These are phyloP conservation scores for Calonectria honghensis DNA, from an alignment of 2,329 filamentous ascomycete species.

Conservation along the genomic window DNA sequence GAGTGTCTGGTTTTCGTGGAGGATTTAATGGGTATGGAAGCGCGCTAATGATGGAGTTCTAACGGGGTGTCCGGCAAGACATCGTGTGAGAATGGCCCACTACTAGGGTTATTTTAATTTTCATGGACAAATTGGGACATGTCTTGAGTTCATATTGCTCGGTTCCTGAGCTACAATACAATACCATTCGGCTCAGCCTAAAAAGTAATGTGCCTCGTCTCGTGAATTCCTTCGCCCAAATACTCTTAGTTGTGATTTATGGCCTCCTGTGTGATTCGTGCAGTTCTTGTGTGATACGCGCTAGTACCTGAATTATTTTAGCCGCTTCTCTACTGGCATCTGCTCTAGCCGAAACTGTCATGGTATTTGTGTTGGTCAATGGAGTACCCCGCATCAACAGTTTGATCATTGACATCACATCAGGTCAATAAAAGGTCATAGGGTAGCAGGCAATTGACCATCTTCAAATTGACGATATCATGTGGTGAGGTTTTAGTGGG, in stretches of 20 bases:
- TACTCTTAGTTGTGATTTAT: background rate
- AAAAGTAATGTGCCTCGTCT: background rate
- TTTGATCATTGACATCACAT: too few species aligned
- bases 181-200: slow-evolving; percentile 49
- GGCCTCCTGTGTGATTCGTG: too few species aligned
- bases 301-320: slow-evolving; percentile 19
- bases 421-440: background rate
- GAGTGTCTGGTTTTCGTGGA: slow-evolving; percentile 35
- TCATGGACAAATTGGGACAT: slow-evolving; percentile 55
- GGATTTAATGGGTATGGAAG: slow-evolving; percentile 51
- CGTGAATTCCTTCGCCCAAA: background rate
- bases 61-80: slow-evolving; percentile 45
- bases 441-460: background rate
- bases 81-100: slow-evolving; percentile 47
- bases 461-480: background rate
- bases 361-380: background rate
- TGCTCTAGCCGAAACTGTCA: background rate
- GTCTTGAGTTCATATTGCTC: slow-evolving; percentile 54
- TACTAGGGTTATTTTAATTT: slow-evolving; percentile 44
- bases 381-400: background rate
- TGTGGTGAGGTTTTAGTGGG: background rate
- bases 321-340: background rate
- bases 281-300: background rate
- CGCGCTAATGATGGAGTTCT: slow-evolving; percentile 54
- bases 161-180: slow-evolving; percentile 52